Conservation (phyloP, 2,329 filamentous ascomycete species). For the Diatrype stigma region DNA sequence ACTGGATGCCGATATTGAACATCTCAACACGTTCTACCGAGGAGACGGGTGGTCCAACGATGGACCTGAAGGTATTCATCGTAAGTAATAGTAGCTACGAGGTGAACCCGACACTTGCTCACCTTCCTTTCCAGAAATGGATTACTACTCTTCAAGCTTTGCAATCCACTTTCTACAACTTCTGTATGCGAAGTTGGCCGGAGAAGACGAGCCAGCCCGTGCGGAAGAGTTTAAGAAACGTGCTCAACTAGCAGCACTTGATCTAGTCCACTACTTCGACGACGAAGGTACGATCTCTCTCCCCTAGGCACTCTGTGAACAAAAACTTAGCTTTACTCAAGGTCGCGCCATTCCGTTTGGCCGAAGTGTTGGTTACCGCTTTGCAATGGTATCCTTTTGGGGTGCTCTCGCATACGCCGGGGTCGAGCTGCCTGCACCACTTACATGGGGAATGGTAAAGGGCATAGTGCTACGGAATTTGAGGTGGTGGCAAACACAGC, state of each 20-base stretch:
- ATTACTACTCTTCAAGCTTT: constrained; percentile 80
- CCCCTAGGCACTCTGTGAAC: background rate
- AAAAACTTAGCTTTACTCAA: constrained; percentile 13
- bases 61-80: constrained; percentile 71
- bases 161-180: constrained; percentile 79
- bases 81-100: constrained; percentile 28
- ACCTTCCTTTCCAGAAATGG: constrained; percentile 56
- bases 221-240: constrained; percentile 66
- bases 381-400: constrained; percentile 84
- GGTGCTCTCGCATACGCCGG: constrained; percentile 71
- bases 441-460: constrained; percentile 77
- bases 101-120: constrained; percentile 6
- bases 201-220: constrained; percentile 60
- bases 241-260: constrained; percentile 62
- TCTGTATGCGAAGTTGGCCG: constrained; percentile 69
- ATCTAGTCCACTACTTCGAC: constrained; percentile 74
- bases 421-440: constrained; percentile 65
- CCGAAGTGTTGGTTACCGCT: constrained; percentile 74
- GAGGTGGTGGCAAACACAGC: constrained; percentile 74
- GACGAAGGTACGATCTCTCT: constrained; percentile 42
- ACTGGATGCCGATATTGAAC: constrained; percentile 70
- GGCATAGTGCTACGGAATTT: constrained; percentile 70
- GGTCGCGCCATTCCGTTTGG: constrained; percentile 71
- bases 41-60: constrained; percentile 81
- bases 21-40: constrained; percentile 77